A percentile compares a stretch with the other conserved stretches of the same genome.
phyloP scores from a whole-genome alignment of 768 basidiomycete genomes.

The Chalciporus pseudorubinellus region DNA sequence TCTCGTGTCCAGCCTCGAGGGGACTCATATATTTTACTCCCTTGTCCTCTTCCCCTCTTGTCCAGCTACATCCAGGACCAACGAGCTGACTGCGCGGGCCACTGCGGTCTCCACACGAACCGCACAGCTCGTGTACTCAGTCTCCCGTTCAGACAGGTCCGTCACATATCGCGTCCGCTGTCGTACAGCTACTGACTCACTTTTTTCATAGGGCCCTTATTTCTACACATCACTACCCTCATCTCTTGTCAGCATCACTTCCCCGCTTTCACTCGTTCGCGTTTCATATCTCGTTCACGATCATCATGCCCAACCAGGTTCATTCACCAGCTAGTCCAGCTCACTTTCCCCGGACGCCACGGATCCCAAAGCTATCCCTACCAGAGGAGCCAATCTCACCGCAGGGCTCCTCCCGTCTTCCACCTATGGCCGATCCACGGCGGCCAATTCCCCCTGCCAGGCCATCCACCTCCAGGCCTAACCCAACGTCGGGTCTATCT shows the following conservation, averaged over 20 bases:
- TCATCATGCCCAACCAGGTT: constrained; percentile 25
- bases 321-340: constrained; percentile 13
- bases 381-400: constrained; percentile 13
- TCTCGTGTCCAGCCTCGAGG: constrained; percentile 32
- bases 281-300: constrained; percentile 24
- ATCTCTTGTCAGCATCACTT: neutral
- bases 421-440: constrained; percentile 15
- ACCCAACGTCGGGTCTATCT: constrained; percentile 22
- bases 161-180: neutral
- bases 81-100: constrained; percentile 25
- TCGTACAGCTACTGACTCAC: too few species aligned
- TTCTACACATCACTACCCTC: neutral
- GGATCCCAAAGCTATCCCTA: constrained; percentile 14
- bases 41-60: constrained; percentile 1
- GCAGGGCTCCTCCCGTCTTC: constrained; percentile 12
- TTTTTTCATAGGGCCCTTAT: too few species aligned
- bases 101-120: constrained; percentile 22
- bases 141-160: constrained; percentile 14
- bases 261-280: constrained; percentile 17
- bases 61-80: constrained; percentile 17
- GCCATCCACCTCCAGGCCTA: constrained; percentile 16
- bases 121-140: constrained; percentile 15
- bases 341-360: constrained; percentile 24
- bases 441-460: constrained; percentile 20
- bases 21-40: constrained; percentile 16